Percentiles rank a stretch among this genome's conserved stretches.
Evolutionary conservation across 805 yeast genomes (phyloP).

Genomic region (Cyberlindnera subsufficiens): DNA sequence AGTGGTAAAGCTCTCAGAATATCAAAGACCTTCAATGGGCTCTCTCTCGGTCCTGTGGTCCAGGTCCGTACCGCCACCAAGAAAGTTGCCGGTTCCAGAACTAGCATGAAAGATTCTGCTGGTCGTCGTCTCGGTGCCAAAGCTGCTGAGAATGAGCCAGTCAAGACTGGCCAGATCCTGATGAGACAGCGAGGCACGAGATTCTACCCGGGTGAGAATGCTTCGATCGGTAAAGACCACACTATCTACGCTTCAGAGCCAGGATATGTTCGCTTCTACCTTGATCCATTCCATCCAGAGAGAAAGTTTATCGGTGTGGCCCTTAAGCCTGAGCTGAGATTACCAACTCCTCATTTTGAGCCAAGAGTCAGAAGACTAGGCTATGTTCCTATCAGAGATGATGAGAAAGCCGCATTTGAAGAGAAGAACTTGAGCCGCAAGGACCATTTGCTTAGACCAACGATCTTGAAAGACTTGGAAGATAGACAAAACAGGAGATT

Average conservation of each 20-base stretch:
- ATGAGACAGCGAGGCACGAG: constrained; percentile 94
- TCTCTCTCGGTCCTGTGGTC: constrained; percentile 11
- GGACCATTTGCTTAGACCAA: constrained; percentile 52
- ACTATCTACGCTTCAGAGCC: constrained; percentile 89
- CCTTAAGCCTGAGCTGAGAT: constrained; percentile 48
- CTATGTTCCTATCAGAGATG: constrained; percentile 44
- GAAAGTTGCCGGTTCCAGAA: constrained; percentile 91
- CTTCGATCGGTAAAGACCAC: constrained; percentile 87
- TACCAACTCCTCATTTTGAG: constrained; percentile 89
- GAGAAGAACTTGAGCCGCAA: constrained; percentile 60
- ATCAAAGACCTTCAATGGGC: constrained; percentile 11
- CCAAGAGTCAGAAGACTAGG: constrained; percentile 88
- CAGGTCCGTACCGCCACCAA: constrained; percentile 86
- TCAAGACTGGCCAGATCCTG: constrained; percentile 78
- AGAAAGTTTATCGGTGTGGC: constrained; percentile 90
- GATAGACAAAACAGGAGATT: constrained; percentile 37
- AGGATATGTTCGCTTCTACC: constrained; percentile 85
- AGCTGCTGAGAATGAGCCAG: constrained; percentile 67
- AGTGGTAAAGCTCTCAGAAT: constrained; percentile 8
- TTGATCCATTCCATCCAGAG: constrained; percentile 94
- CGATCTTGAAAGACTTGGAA: constrained; percentile 34
- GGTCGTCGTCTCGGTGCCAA: constrained; percentile 94
- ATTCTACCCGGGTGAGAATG: constrained; percentile 92
- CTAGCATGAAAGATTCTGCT: constrained; percentile 88
- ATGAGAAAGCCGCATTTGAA: constrained; percentile 49